Conservation (phyloP, 2,329 filamentous ascomycete genomes). For the Phialemoniopsis sp. region DNA sequence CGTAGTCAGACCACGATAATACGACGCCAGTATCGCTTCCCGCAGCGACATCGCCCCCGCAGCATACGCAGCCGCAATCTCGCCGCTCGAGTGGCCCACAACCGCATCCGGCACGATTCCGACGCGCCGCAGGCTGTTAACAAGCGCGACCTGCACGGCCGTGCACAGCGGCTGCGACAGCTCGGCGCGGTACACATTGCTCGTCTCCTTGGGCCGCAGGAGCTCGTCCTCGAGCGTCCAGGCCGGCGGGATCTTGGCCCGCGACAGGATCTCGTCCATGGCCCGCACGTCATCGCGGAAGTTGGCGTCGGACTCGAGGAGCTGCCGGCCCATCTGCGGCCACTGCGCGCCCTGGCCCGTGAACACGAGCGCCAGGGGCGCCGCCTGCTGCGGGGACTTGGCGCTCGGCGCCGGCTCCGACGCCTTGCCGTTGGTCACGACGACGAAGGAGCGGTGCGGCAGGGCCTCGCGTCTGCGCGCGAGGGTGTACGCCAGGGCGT, state of each 20-base stretch:
- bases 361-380: constrained; percentile 18
- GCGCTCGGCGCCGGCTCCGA: not conserved
- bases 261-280: not conserved
- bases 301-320: constrained; percentile 6
- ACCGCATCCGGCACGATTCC: constrained; percentile 17
- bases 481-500: constrained; percentile 15
- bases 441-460: constrained; percentile 7
- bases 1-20: constrained; percentile 7
- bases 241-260: constrained; percentile 10
- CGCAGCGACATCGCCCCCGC: constrained; percentile 2
- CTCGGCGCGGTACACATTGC: constrained; percentile 15
- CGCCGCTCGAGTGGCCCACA: constrained; percentile 20
- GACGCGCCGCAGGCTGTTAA: constrained; percentile 16
- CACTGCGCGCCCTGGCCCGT: constrained; percentile 31
- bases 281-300: not conserved
- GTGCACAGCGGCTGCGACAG: constrained; percentile 25
- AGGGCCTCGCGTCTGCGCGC: constrained; percentile 9
- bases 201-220: constrained; percentile 5
- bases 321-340: constrained; percentile 16
- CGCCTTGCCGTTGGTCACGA: constrained; percentile 1
- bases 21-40: constrained; percentile 10
- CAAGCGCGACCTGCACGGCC: constrained; percentile 19
- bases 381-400: not conserved
- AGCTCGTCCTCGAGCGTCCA: constrained; percentile 21
- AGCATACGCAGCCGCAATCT: constrained; percentile 6